Conservation (phyloP, 139 green algal species). For the Chlamydomonas eustigma region DNA sequence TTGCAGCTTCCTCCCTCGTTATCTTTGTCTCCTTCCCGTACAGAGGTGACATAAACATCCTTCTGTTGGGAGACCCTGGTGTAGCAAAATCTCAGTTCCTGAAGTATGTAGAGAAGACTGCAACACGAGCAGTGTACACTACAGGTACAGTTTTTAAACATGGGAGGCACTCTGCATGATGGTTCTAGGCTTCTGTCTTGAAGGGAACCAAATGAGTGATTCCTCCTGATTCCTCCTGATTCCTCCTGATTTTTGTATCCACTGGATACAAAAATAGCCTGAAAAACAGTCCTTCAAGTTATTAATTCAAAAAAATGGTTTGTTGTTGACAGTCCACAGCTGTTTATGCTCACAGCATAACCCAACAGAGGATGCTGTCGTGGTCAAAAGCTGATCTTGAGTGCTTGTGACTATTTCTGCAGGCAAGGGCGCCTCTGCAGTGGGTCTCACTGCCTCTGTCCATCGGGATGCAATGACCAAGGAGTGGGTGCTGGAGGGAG, state of each 20-base stretch:
- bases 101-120: conserved; percentile 96
- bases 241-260: no score
- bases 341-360: neutral
- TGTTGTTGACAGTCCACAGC: no score
- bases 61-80: conserved; percentile 95
- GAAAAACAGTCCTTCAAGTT: no score
- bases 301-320: no score
- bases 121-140: conserved; percentile 90
- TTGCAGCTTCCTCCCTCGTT: neutral
- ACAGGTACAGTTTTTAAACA: conserved; percentile 67
- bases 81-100: conserved; percentile 97
- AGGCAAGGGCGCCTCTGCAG: conserved; percentile 95
- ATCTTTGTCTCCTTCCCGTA: neutral
- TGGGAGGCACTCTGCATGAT: no score
- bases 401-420: neutral
- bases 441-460: conserved; percentile 94
- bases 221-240: no score
- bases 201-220: no score
- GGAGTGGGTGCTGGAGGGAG: conserved; percentile 98
- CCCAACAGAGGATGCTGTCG: no score
- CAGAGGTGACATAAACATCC: conserved; percentile 96
- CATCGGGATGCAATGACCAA: conserved; percentile 89
- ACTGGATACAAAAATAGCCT: no score
- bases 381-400: neutral
- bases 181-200: no score